Percentiles rank a stretch among this genome's conserved stretches.
These are phyloP conservation scores for Lathyrus sativus DNA, from an alignment of 306 rosid genomes.

Conservation along the genomic window DNA sequence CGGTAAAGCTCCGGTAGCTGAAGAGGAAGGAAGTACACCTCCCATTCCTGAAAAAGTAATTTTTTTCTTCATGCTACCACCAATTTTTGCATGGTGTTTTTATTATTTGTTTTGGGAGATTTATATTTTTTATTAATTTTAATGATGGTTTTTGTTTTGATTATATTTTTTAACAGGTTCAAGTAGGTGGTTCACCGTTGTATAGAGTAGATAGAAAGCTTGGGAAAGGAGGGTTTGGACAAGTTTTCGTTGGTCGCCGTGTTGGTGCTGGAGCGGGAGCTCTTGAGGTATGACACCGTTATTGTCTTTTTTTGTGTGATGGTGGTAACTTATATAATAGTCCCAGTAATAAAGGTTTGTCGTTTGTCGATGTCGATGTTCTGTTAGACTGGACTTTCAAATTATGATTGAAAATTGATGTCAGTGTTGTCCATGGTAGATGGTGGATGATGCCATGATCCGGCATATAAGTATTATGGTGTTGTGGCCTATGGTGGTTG, in stretches of 20 bases:
- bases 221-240: conserved; percentile 98
- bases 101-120: neutral
- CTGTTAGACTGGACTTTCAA: too few species aligned
- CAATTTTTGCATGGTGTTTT: neutral
- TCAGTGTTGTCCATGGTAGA: neutral
- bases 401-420: neutral
- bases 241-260: conserved; percentile 89
- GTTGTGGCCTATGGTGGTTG: neutral
- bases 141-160: neutral
- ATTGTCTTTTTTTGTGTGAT: conserved; percentile 34
- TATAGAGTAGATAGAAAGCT: conserved; percentile 75
- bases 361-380: neutral
- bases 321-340: neutral
- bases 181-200: conserved; percentile 86
- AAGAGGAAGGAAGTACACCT: conserved; percentile 65
- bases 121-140: neutral
- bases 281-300: conserved; percentile 54
- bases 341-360: neutral
- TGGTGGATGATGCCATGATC: neutral
- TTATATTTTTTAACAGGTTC: conserved; percentile 57
- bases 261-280: conserved; percentile 67
- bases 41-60: conserved; percentile 84
- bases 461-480: neutral
- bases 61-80: neutral
- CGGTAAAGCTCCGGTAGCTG: conserved; percentile 60